Evolutionary conservation across 2,329 filamentous ascomycete genomes (phyloP).

Genomic region (Botrytis aclada): DNA sequence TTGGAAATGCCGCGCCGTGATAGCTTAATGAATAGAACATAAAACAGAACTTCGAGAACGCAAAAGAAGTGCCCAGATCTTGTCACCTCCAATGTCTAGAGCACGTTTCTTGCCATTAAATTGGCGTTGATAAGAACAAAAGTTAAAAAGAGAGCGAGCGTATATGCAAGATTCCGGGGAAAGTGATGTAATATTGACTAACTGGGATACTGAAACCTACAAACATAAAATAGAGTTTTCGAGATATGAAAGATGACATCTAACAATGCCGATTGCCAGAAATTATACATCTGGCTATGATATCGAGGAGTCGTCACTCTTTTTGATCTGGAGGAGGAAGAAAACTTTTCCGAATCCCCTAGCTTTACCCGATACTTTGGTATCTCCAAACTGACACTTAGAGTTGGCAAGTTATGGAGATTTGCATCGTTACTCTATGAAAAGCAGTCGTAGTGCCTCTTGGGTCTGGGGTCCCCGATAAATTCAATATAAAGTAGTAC

Average conservation of each 20-base stretch:
- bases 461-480: constrained; percentile 12
- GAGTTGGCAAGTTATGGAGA: background rate
- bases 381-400: background rate
- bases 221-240: background rate
- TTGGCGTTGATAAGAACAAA: background rate
- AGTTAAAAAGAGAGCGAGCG: background rate
- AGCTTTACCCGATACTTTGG: background rate
- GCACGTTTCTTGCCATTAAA: background rate
- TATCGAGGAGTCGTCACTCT: background rate
- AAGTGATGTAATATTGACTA: constrained; percentile 7
- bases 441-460: constrained; percentile 1
- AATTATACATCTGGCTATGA: background rate
- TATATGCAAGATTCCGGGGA: constrained; percentile 2
- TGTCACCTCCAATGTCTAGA: background rate
- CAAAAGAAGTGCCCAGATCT: background rate
- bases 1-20: background rate
- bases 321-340: background rate
- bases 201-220: background rate
- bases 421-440: background rate
- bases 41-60: background rate
- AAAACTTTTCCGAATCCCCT: constrained; percentile 6
- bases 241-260: background rate
- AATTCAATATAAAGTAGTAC: background rate
- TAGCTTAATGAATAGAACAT: background rate
- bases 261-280: background rate